Evolutionary conservation across 371 early-diverging fungal species (phyloP), one percentile per base, ranked within the genome.

Genomic region (Actinomortierella ambigua): DNA sequence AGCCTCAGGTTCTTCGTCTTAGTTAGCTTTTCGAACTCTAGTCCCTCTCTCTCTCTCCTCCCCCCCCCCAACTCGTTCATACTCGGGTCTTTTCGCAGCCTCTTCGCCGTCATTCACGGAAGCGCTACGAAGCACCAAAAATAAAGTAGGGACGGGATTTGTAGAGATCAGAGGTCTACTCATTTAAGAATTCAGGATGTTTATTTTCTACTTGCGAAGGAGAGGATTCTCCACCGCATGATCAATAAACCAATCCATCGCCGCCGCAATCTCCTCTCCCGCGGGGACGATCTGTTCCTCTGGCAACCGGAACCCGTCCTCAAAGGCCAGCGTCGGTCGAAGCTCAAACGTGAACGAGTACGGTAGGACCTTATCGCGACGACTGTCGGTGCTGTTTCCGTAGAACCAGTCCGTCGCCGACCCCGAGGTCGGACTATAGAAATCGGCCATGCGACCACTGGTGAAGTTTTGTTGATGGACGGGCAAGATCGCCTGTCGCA

Each of bases 331-430:
- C 8, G 65, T 59, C 17, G 85, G 85, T 23, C 85, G 57, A 48
- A 85, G 55, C 64, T 85, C 85, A 42, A 85, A 83, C 29, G 81
- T 80, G 75, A 69, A 82, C 14, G 81, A 76, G 57, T 81, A 83
- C 29, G 79, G 67, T 46, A 69, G 77, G 53, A 66, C 63, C 20
- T 75, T 78, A 34, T 34, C 11, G 11, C 11, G 34, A 34, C 7
- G 34, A 11, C 7, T 34, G 11, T 34, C 4, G 11, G 7, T 34
- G 11, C 34, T 34, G 3, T 78, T 69, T 18, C 75, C 79, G 55
- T 83, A 83, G 65, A 79, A 85, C 80, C 79, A 85, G 60, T 83
- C 84, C 47, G 68, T 67, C 1, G 77, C 82, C 23, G 77, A 68
- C 15, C 83, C 86, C 18, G 82, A 73, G 2, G 83, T 77, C 66